A percentile compares a stretch with the other conserved stretches of the same genome.
These are phyloP conservation scores for Liquidambar formosana DNA, from an alignment of 164 flowering plant genomes.

Conservation along the genomic window DNA sequence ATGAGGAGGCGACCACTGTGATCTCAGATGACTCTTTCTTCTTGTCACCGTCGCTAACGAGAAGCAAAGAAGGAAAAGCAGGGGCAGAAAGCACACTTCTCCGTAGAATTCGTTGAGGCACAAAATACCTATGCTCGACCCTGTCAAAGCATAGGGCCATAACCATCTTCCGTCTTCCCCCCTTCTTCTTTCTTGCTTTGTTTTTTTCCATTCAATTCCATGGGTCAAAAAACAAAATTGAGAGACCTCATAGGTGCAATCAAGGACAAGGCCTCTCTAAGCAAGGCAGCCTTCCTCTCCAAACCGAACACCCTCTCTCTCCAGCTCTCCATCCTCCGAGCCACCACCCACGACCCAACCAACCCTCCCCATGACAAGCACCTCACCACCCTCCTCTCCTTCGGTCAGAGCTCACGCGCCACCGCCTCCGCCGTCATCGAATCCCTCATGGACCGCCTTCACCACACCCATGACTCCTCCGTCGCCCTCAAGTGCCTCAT, in stretches of 20 bases:
- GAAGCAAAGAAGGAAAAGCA: too few species aligned
- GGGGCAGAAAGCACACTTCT: too few species aligned
- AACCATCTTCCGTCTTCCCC: too few species aligned
- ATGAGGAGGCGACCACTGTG: too few species aligned
- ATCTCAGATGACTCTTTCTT: too few species aligned
- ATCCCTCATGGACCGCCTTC: conserved; percentile 74
- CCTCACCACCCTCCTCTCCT: conserved; percentile 49
- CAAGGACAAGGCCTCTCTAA: conserved; percentile 76
- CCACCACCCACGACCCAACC: conserved; percentile 69
- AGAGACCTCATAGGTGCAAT: conserved; percentile 47
- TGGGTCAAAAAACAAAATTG: conserved; percentile 28
- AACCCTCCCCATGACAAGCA: conserved; percentile 47
- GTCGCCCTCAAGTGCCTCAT: conserved; percentile 88
- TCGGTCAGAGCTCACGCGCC: conserved; percentile 66
- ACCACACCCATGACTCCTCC: conserved; percentile 49
- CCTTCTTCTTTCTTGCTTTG: not conserved
- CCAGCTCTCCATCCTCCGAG: conserved; percentile 55
- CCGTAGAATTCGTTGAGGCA: too few species aligned
- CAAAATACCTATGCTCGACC: too few species aligned
- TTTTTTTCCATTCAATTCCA: not conserved
- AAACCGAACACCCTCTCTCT: conserved; percentile 30
- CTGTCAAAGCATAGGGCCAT: too few species aligned
- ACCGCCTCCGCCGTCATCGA: conserved; percentile 61
- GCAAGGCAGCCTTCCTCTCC: conserved; percentile 63
- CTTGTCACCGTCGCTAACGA: too few species aligned